Percentiles rank a stretch among this genome's conserved stretches.
These are phyloP conservation scores for Nicotiana knightiana DNA, from an alignment of 257 asterid genomes.

Conservation along the genomic window DNA sequence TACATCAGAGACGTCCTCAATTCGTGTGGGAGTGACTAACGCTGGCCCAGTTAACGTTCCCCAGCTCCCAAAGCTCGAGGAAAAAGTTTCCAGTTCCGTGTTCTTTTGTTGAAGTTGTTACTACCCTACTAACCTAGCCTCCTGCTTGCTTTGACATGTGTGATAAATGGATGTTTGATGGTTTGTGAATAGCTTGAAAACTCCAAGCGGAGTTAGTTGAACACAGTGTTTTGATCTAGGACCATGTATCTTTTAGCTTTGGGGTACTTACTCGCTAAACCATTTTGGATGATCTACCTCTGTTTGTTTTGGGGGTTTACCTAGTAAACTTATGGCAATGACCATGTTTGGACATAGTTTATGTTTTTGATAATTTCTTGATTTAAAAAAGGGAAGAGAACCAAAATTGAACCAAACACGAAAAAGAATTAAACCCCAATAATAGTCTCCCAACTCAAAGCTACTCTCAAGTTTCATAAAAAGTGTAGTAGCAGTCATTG, in stretches of 20 bases:
- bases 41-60: constrained; percentile 61
- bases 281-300: background rate
- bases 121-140: background rate
- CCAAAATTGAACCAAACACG: no score
- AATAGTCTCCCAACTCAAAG: no score
- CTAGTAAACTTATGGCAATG: background rate
- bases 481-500: no score
- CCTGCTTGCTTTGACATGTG: no score
- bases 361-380: no score
- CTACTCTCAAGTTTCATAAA: no score
- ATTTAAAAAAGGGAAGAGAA: no score
- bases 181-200: background rate
- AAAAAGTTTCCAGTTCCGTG: constrained; percentile 65
- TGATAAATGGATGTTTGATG: background rate
- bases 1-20: constrained; percentile 73
- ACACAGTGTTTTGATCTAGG: background rate
- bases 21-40: constrained; percentile 52
- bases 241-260: background rate
- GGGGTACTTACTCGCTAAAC: no score
- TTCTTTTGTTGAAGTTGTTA: constrained; percentile 47
- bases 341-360: background rate
- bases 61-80: constrained; percentile 66
- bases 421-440: no score
- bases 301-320: background rate
- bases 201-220: background rate